Conservation (phyloP, 192 early-diverging fungal species). For the Dispira parvispora region DNA sequence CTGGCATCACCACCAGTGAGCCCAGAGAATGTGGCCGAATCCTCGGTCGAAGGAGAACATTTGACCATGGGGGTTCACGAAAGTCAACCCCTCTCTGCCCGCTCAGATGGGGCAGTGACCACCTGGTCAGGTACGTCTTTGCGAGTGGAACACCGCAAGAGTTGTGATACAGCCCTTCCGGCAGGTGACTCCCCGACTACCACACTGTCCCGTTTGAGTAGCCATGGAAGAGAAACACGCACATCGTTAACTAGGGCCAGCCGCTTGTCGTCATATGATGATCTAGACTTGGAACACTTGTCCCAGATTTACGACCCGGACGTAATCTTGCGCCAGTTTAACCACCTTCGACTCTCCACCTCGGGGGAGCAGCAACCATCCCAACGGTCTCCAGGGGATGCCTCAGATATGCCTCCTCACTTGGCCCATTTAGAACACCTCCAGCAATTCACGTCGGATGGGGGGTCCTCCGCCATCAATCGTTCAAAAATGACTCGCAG, state of each 20-base stretch:
- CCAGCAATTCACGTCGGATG: neutral
- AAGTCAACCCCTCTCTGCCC: neutral
- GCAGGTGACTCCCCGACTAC: neutral
- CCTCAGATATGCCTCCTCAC: neutral
- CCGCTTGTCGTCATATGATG: slow-evolving; percentile 3
- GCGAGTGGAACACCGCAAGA: neutral
- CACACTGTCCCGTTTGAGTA: neutral
- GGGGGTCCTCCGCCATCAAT: neutral
- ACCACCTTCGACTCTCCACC: neutral
- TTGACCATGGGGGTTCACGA: neutral
- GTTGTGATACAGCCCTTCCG: neutral
- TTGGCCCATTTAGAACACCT: slow-evolving; percentile 9
- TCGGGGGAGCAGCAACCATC: neutral
- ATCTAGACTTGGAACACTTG: slow-evolving; percentile 6
- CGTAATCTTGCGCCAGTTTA: slow-evolving; percentile 6
- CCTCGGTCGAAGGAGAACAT: neutral
- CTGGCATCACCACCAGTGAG: neutral
- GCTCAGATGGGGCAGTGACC: neutral
- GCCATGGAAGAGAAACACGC: neutral
- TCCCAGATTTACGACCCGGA: slow-evolving; percentile 8
- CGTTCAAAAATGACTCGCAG: slow-evolving; percentile 9
- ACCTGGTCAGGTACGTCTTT: neutral
- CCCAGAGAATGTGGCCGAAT: neutral
- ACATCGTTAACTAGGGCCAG: neutral
- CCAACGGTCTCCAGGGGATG: neutral